These are phyloP conservation scores for Pisolithus orientalis DNA, from an alignment of 768 basidiomycete species.

Conservation along the genomic window DNA sequence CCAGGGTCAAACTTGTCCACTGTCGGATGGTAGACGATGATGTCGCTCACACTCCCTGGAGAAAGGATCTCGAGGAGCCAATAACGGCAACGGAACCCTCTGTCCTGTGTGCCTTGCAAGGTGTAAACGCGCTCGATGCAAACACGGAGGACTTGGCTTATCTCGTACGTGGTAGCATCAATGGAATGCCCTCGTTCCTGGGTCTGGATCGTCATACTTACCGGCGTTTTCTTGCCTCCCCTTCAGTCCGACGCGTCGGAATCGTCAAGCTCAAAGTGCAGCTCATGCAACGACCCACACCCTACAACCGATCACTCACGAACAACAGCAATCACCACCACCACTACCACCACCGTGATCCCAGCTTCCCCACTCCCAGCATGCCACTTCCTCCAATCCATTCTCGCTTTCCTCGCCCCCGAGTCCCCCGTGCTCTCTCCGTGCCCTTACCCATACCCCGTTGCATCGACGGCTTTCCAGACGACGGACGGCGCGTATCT, in stretches of 20 bases:
- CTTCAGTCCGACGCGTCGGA: conserved; percentile 40
- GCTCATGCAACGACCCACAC: conserved; percentile 25
- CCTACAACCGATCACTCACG: conserved; percentile 1
- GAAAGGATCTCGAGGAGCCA: conserved; percentile 25
- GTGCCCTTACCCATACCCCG: conserved; percentile 26
- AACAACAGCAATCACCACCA: not conserved
- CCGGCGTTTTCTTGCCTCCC: not conserved
- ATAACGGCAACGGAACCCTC: conserved; percentile 2
- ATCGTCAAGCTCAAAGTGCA: conserved; percentile 40
- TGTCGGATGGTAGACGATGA: not conserved
- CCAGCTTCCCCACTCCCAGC: conserved; percentile 31
- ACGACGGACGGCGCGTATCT: conserved; percentile 73
- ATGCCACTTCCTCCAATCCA: conserved; percentile 57
- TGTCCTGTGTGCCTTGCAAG: conserved; percentile 27
- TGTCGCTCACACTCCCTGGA: conserved; percentile 21
- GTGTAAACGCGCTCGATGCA: conserved; percentile 34
- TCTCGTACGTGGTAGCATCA: conserved; percentile 28
- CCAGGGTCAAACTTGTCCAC: not conserved
- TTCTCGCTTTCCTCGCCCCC: conserved; percentile 50
- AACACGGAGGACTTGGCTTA: conserved; percentile 40
- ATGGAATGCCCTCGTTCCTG: not conserved
- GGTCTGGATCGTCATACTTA: not conserved
- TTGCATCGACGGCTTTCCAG: conserved; percentile 24
- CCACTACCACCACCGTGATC: conserved; percentile 12
- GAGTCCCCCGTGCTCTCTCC: conserved; percentile 30